These are phyloP conservation scores for Erodium moschatum DNA, from an alignment of 441 rosid species.

Conservation along the genomic window DNA sequence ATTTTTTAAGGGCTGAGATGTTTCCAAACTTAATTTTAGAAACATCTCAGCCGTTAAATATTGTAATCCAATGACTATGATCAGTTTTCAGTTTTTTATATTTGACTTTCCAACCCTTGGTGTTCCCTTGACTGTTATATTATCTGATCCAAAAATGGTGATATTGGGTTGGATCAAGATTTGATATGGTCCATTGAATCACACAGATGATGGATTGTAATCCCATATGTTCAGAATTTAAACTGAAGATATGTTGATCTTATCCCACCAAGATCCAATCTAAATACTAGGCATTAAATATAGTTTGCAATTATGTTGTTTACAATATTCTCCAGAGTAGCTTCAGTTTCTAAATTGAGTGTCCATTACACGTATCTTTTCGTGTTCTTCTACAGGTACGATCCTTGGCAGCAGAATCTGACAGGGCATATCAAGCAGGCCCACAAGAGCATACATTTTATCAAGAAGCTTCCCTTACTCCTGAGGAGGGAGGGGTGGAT, in stretches of 20 bases:
- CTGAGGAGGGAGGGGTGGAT: constrained; percentile 43
- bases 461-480: constrained; percentile 51
- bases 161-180: not conserved
- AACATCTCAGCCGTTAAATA: too few relatives aligned
- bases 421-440: constrained; percentile 84
- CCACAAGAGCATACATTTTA: constrained; percentile 70
- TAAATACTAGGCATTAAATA: not conserved
- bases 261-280: not conserved
- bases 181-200: constrained; percentile 4
- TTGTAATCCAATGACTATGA: too few relatives aligned
- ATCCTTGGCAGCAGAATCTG: constrained; percentile 92
- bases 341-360: not conserved
- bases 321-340: constrained; percentile 1
- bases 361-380: not conserved
- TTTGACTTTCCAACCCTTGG: too few relatives aligned
- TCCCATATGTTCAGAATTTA: not conserved
- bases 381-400: constrained; percentile 52
- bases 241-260: not conserved
- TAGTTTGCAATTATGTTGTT: not conserved
- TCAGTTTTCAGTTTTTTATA: too few relatives aligned
- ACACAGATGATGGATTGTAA: not conserved
- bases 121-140: too few relatives aligned
- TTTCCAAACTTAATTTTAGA: too few relatives aligned
- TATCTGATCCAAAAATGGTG: not conserved
- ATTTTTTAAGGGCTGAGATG: too few relatives aligned